Evolutionary conservation across 2,329 filamentous ascomycete species (phyloP).

Genomic region (Botrytis fabae): DNA sequence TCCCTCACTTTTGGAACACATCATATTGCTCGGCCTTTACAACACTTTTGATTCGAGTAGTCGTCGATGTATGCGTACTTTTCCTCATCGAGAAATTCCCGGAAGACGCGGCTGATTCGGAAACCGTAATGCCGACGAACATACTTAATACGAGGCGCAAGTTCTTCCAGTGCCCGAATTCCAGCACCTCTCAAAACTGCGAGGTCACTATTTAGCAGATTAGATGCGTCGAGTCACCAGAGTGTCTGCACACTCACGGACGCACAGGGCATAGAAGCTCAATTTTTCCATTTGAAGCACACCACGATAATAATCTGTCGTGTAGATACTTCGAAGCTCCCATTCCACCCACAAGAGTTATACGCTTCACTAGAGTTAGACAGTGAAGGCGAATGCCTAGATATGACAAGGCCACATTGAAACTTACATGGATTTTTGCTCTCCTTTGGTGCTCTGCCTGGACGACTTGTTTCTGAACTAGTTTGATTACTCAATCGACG

Average conservation of each 20-base stretch:
- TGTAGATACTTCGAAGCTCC: slow-evolving; percentile 30
- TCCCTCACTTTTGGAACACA: slow-evolving; percentile 26
- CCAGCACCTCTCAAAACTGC: slow-evolving; percentile 29
- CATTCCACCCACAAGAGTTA: slow-evolving; percentile 31
- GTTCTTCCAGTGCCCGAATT: slow-evolving; percentile 25
- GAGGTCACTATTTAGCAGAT: slow-evolving; percentile 26
- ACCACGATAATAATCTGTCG: slow-evolving; percentile 27
- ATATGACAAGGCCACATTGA: background rate
- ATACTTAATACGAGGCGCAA: slow-evolving; percentile 25
- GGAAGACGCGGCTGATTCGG: background rate
- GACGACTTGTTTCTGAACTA: slow-evolving; percentile 29
- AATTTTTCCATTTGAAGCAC: slow-evolving; percentile 27
- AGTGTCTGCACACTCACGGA: slow-evolving; percentile 23
- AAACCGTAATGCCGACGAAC: slow-evolving; percentile 29
- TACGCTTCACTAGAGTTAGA: slow-evolving; percentile 23
- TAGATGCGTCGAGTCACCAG: background rate
- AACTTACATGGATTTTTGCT: slow-evolving; percentile 29
- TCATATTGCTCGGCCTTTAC: slow-evolving; percentile 21
- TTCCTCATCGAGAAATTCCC: slow-evolving; percentile 24
- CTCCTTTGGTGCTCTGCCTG: slow-evolving; percentile 23
- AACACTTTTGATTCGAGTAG: slow-evolving; percentile 16
- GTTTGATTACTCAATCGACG: slow-evolving; percentile 25
- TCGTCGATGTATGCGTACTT: slow-evolving; percentile 1
- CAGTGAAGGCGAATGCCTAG: no score
- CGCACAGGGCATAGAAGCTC: slow-evolving; percentile 26